Evolutionary conservation across 179 eudicot species (phyloP), one percentile per base, ranked within the genome.

Genomic region (Corrigiola litoralis): DNA sequence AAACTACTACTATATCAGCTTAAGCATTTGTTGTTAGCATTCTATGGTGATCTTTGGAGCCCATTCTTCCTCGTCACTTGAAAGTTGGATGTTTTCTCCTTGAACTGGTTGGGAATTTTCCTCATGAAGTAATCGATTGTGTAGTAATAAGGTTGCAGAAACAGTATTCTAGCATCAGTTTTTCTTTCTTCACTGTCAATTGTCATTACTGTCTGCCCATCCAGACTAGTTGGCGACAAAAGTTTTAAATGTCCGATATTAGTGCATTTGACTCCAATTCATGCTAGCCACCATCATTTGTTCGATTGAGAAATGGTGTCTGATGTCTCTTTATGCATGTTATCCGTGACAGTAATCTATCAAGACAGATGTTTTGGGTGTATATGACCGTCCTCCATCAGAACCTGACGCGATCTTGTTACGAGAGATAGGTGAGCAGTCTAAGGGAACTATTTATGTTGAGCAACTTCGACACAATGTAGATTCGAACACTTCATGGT

Each of bases 321-420:
- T 13, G 17, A 5, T 38, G 28, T 1, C 45, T 28, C 8, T 57
- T 60, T 59, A 41, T 49, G 44, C 61, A 5, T 63, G 72, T 60
- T 77, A 24, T 82, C 85, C 88, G 73, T 76, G 69, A 74, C 73
- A 71, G 59, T 32, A n/a, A 51, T 45, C 20, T 61, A 20, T 72
- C 40, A 69, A 94, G 99, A 94, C 99, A 69, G 97, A 94, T 78
- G 97, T 94, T 23, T 81, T 73, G 28, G 99, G 99, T 49, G 99
- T 94, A 31, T 94, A 86, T 79, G 99, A 94, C 72, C 88, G 90
- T 56, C 99, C 99, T 52, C 99, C 99, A 50, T 66, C 88, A 62
- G 96, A 94, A 68, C 85, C 94, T 61, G 77, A 75, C 59, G 95
- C 99, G 10, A 65, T 82, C n/a, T 85, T 94, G 60, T 82, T 94